Base-by-base conservation (phyloP, 2,329 filamentous ascomycete species). In the Sarocladiaceae sp. region DNA sequence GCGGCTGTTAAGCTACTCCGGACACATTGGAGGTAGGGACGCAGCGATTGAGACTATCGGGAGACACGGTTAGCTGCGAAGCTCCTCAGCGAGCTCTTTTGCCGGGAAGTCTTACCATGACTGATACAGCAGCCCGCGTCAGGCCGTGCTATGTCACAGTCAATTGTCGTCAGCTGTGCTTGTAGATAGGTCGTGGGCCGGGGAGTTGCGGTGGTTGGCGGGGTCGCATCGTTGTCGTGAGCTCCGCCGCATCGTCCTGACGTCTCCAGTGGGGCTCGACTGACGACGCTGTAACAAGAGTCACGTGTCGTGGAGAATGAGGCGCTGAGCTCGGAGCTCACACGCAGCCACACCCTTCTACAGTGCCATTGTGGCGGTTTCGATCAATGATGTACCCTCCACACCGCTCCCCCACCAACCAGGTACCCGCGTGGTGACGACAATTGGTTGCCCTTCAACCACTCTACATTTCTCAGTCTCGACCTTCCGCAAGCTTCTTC, bases 21-120 rank as follows among this genome's bases (percentile, higher is more conserved):
- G 64, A 97, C 94, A 72, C 90, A 95, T 78, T 96, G 90, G 61
- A 97, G 88, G 75, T 97, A 97, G 53, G 93, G 93, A 58, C 93
- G 89, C 66, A 97, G 82, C 59, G 92, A 96, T 91, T 97, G 93
- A 68, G 92, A 97, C 94, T 87, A 59, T 5, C 31, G 18, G n/a
- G 8, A 48, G 28, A 12, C 13, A 31, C 7, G 15, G 20, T 37
- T 31, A 40, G 39, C n/a, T 10, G 13, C 20, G n/a, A 37, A 18
- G 18, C 4, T 22, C 13, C n/a, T 50, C 13, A 8, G 17, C n/a
- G 20, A 17, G n/a, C 4, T 3, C 22, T 37, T 12, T 8, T 17
- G 31, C 10, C 6, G 17, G 12, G 7, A 6, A 33, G 22, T 4
- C 54, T 25, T 35, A 54, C 54, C 54, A 56, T 56, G 54, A 40